These are phyloP conservation scores for Magnusiomyces tetraspermus DNA, from an alignment of 1,139 yeast species.

Conservation along the genomic window DNA sequence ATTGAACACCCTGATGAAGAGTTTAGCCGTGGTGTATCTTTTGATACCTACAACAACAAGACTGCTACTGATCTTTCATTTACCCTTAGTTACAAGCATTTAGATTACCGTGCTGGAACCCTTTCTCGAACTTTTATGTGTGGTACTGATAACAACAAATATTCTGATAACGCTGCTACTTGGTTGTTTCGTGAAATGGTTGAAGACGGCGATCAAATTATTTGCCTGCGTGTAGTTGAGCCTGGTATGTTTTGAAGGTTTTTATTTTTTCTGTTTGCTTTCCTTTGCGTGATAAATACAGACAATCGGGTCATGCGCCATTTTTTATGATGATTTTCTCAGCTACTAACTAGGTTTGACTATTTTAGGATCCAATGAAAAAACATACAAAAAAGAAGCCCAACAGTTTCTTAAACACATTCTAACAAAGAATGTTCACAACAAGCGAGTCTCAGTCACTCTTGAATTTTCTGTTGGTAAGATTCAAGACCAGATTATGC, in stretches of 20 bases:
- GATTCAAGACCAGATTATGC: constrained; percentile 45
- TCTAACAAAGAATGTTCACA: constrained; percentile 36
- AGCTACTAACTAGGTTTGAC: constrained; percentile 12
- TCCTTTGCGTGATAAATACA: background rate
- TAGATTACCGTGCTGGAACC: constrained; percentile 45
- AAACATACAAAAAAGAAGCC: constrained; percentile 35
- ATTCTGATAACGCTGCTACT: constrained; percentile 49
- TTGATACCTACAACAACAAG: constrained; percentile 44
- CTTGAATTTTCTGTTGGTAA: constrained; percentile 57
- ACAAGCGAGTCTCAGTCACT: constrained; percentile 37
- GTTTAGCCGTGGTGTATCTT: constrained; percentile 38
- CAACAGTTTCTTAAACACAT: constrained; percentile 36
- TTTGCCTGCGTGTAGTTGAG: constrained; percentile 52
- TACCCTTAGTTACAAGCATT: constrained; percentile 49
- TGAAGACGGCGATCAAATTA: constrained; percentile 54
- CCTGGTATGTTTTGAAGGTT: constrained; percentile 18
- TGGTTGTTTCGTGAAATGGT: constrained; percentile 61
- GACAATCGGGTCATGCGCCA: background rate
- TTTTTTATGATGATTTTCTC: constrained; percentile 14
- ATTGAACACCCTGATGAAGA: constrained; percentile 9
- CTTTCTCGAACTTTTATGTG: constrained; percentile 54
- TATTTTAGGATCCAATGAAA: constrained; percentile 31
- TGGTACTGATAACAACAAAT: constrained; percentile 51
- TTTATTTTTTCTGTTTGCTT: background rate
- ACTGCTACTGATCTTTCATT: constrained; percentile 36